Base-by-base conservation (phyloP, 306 rosid species). In the Lagenaria siceraria region DNA sequence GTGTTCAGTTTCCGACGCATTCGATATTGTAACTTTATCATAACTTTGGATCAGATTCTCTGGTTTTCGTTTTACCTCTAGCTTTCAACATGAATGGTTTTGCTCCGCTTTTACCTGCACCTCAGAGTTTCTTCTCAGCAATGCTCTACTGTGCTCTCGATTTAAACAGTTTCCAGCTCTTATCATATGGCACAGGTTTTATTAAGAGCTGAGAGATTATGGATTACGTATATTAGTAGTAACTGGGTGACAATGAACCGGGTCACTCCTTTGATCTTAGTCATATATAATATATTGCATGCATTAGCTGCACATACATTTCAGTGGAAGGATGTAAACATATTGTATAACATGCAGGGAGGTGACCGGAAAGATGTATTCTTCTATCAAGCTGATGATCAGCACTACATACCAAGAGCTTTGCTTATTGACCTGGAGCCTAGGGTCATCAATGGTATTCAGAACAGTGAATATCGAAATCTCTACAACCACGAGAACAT, bases 301-400 rank as follows among this genome's bases (percentile, higher is more conserved):
- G 10, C 19, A 66, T 36, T 18, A 73, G 49, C 31, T 52, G 64
- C 64, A 52, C 9, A 19, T 31, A 53, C 10, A 36, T 51, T 17
- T 43, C 21, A 25, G 14, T 9, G 55, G 75, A 40, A 46, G 77
- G 69, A 59, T 61, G 51, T 35, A 42, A 14, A 55, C 73, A 63
- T 75, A 66, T 60, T 64, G 74, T 60, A 78, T 82, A 63, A 79
- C 84, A n/a, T 82, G 75, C 87, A 94, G 98, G 98, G 98, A 38
- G 98, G 98, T 75, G 98, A 95, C 74, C 78, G 98, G 53, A 95
- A 95, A 80, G 98, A 95, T 66, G 98, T 95, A 49, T 95, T 95
- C 83, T 95, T 95, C 82, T 95, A 95, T 78, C 98, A 95, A 88
- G 98, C 98, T 18, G 98, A 95, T 77, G 98, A 92, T 86, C 98